Evolutionary conservation across 257 asterid genomes (phyloP).

Genomic region (Petrea volubilis): DNA sequence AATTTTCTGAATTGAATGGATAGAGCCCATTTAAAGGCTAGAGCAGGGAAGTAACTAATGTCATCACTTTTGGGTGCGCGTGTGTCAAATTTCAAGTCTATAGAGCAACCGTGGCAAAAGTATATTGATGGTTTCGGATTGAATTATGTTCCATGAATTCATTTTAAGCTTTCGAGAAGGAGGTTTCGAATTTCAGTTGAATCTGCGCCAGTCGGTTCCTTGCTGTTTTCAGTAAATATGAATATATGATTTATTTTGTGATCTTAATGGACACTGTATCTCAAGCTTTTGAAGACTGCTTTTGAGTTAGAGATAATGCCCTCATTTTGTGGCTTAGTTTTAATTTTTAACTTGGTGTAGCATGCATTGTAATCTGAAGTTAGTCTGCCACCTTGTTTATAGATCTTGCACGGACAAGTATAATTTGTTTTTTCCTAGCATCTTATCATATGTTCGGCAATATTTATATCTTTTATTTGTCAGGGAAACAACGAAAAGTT

Average conservation of each 20-base stretch:
- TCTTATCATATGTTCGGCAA: neutral
- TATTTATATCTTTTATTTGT: neutral
- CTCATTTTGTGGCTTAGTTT: neutral
- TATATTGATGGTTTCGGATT: neutral
- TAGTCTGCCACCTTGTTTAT: neutral
- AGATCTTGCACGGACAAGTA: neutral
- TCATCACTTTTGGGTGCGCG: neutral
- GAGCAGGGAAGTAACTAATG: neutral
- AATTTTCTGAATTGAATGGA: neutral
- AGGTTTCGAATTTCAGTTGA: neutral
- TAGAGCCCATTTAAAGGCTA: neutral
- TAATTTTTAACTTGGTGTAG: neutral
- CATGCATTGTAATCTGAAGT: neutral
- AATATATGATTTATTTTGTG: neutral
- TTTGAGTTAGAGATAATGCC: neutral
- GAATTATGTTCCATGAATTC: neutral
- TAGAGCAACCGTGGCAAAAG: neutral
- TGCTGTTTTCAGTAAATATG: neutral
- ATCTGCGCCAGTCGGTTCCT: neutral
- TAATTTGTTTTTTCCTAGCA: neutral
- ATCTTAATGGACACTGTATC: neutral
- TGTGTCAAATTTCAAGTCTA: neutral
- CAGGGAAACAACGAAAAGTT: constrained; percentile 69
- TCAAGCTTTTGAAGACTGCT: neutral
- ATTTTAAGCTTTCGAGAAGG: neutral